Conservation (phyloP, 2,329 filamentous ascomycete species). For the Ilyonectria mors-panacis region DNA sequence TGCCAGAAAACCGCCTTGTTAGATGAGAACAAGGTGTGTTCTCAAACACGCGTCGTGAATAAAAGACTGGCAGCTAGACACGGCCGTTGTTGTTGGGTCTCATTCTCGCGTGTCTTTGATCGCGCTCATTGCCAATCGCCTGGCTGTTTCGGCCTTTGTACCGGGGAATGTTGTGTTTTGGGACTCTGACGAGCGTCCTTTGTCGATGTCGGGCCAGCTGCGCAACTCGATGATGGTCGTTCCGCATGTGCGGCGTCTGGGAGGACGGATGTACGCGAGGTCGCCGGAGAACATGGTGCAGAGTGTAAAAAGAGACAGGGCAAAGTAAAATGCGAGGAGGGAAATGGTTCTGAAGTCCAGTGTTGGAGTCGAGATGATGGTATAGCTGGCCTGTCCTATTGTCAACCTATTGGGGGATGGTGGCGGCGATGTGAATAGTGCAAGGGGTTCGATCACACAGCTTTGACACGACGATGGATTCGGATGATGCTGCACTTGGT, state of each 20-base stretch:
- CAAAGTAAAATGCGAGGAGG: not conserved
- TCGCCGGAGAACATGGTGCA: conserved; percentile 50
- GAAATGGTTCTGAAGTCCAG: not conserved
- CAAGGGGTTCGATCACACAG: not conserved
- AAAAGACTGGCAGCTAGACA: not conserved
- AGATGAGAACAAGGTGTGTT: not conserved
- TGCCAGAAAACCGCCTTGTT: not conserved
- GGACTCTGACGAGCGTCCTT: not conserved
- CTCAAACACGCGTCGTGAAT: not conserved
- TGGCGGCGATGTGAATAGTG: conserved; percentile 18
- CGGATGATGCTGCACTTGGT: not conserved
- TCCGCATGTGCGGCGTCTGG: not conserved
- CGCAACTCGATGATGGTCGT: conserved; percentile 38
- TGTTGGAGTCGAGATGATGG: conserved; percentile 7
- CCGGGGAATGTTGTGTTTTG: not conserved
- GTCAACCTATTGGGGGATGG: conserved; percentile 37
- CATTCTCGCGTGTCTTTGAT: not conserved
- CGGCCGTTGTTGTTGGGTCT: not conserved
- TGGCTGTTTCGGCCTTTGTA: too few species aligned
- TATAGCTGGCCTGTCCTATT: conserved; percentile 30
- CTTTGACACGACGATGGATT: not conserved
- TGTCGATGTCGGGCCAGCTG: conserved; percentile 19
- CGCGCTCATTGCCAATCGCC: not conserved
- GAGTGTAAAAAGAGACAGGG: not conserved
- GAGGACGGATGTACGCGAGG: conserved; percentile 43